Percentiles rank a stretch among this genome's conserved stretches.
Evolutionary conservation across 2,329 filamentous ascomycete genomes (phyloP).

Genomic region (Pyrenochaeta sp.): DNA sequence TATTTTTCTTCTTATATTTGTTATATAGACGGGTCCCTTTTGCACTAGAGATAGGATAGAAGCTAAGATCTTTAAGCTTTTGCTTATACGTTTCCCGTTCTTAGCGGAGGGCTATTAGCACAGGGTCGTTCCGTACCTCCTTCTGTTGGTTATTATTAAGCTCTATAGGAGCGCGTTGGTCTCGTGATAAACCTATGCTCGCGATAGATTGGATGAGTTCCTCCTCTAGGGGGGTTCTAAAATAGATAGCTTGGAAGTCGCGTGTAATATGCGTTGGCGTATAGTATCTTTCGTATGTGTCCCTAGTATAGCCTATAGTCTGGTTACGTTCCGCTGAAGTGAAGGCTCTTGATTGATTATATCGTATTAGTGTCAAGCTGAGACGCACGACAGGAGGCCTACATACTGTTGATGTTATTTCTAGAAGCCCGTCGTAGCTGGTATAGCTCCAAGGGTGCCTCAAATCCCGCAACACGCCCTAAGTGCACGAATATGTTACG

Average conservation of each 20-base stretch:
- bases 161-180: constrained; percentile 22
- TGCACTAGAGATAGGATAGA: constrained; percentile 15
- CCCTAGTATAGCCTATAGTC: constrained; percentile 22
- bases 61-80: constrained; percentile 20
- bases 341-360: no score
- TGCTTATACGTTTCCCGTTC: constrained; percentile 17
- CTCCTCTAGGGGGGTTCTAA: constrained; percentile 22
- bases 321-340: constrained; percentile 13
- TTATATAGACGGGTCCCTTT: constrained; percentile 7
- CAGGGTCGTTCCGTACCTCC: constrained; percentile 18
- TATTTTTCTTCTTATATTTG: constrained; percentile 3
- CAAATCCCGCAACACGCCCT: constrained; percentile 23
- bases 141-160: constrained; percentile 20
- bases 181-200: constrained; percentile 11
- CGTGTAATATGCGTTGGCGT: constrained; percentile 22
- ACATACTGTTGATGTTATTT: constrained; percentile 27
- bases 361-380: no score
- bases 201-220: constrained; percentile 26
- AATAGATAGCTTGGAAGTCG: constrained; percentile 27
- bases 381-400: no score
- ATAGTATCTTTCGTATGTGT: constrained; percentile 25
- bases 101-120: constrained; percentile 14
- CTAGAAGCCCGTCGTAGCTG: constrained; percentile 22
- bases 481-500: constrained; percentile 24
- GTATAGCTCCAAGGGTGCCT: constrained; percentile 25